Evolutionary conservation across 371 early-diverging fungal species (phyloP).

Genomic region (Mortierella sp.): DNA sequence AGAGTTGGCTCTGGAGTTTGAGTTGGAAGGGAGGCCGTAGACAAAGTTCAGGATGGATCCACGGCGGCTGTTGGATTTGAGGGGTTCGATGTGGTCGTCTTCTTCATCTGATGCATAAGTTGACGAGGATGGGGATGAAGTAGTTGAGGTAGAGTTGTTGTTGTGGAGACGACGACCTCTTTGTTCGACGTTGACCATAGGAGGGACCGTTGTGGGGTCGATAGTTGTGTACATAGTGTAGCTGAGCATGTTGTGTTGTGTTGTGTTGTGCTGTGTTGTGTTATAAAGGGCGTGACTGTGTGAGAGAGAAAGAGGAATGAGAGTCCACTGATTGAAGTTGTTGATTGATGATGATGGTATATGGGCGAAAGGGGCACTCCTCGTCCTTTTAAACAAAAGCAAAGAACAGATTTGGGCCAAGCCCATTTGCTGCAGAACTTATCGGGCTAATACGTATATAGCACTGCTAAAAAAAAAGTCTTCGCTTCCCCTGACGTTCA

Average conservation of each 20-base stretch:
- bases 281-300: not conserved
- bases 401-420: not conserved
- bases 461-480: not conserved
- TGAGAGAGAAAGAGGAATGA: not conserved
- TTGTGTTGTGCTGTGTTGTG: not conserved
- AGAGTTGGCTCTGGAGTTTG: constrained; percentile 23
- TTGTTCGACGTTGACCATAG: constrained; percentile 29
- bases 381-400: not conserved
- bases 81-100: constrained; percentile 5
- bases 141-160: constrained; percentile 27
- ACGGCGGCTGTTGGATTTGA: constrained; percentile 21
- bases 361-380: not conserved
- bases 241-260: not conserved
- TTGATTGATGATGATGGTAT: not conserved
- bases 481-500: not conserved
- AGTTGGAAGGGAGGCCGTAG: constrained; percentile 35
- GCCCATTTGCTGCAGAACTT: not conserved
- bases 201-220: constrained; percentile 18
- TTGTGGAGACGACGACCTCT: not conserved
- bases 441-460: no score
- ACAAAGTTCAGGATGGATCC: constrained; percentile 29
- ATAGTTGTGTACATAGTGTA: constrained; percentile 6
- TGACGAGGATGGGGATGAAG: constrained; percentile 5
- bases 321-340: not conserved
- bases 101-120: not conserved